phyloP scores from a whole-genome alignment of 2,329 filamentous ascomycete genomes.

The Nannizzia gypsea region DNA sequence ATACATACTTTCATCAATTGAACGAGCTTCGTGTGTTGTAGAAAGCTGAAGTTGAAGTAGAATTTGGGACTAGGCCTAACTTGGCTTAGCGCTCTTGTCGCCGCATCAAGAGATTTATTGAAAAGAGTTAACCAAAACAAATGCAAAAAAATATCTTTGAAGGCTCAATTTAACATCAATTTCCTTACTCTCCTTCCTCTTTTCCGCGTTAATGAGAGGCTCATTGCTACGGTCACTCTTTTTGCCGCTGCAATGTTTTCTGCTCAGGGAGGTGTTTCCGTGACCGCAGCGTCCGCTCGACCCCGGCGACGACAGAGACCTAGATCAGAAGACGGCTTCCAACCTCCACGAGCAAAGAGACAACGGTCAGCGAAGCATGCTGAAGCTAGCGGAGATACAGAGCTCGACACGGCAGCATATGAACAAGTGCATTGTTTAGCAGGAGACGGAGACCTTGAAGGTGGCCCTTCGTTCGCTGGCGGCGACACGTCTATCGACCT shows the following conservation, averaged over 20 bases:
- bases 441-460: background rate
- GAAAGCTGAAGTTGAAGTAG: background rate
- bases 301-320: constrained; percentile 30
- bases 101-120: background rate
- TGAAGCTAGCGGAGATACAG: constrained; percentile 7
- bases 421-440: constrained; percentile 15
- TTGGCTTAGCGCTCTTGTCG: background rate
- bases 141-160: background rate
- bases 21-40: background rate
- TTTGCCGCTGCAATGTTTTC: background rate
- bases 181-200: background rate
- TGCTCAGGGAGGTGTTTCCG: background rate
- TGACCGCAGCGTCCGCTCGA: constrained; percentile 11
- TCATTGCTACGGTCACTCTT: background rate
- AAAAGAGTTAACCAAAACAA: background rate
- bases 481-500: constrained; percentile 9
- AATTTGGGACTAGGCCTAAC: background rate
- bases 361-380: constrained; percentile 29
- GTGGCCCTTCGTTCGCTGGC: background rate
- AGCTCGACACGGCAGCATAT: constrained; percentile 14
- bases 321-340: constrained; percentile 31
- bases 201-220: background rate
- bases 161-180: background rate
- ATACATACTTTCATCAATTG: background rate
- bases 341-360: constrained; percentile 36